These are phyloP conservation scores for Neoscytalidium dimidiatum DNA, from an alignment of 2,329 filamentous ascomycete genomes.

Conservation along the genomic window DNA sequence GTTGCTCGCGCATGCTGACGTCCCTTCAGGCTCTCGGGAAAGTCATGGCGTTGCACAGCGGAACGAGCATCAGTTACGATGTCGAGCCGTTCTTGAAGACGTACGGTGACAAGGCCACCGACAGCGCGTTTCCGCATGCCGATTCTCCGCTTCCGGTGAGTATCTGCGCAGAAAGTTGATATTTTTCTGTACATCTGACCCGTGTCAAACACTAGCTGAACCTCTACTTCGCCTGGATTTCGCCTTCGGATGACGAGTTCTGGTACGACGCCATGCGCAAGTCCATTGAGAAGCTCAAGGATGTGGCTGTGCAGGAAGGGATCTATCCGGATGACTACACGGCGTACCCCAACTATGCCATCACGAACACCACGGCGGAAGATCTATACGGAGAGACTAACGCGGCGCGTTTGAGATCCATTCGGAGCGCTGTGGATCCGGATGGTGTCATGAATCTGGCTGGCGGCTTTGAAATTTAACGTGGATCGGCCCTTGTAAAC, in stretches of 20 bases:
- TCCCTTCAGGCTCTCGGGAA: neutral
- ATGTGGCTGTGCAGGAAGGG: neutral
- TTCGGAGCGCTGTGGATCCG: constrained; percentile 1
- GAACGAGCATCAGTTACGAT: constrained; percentile 1
- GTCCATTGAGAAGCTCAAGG: neutral
- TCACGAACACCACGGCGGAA: neutral
- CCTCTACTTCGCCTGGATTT: constrained; percentile 1
- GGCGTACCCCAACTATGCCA: neutral
- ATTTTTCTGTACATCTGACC: neutral
- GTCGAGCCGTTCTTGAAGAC: constrained; percentile 2
- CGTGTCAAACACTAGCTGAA: neutral
- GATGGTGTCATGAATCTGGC: neutral
- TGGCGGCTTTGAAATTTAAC: neutral
- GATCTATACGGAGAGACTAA: neutral
- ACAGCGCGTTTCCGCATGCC: neutral
- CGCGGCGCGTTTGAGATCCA: neutral
- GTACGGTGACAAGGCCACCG: neutral
- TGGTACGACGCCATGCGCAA: constrained; percentile 4
- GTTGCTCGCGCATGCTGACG: neutral
- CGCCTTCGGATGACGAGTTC: neutral
- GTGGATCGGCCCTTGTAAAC: too few relatives aligned
- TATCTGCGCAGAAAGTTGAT: neutral
- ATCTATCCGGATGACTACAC: neutral
- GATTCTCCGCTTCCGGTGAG: constrained; percentile 1
- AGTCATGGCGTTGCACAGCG: neutral